Evolutionary conservation across 176 grass and related monocot species (phyloP), one percentile per base, ranked within the genome.

Genomic region (Aegilops longissima): DNA sequence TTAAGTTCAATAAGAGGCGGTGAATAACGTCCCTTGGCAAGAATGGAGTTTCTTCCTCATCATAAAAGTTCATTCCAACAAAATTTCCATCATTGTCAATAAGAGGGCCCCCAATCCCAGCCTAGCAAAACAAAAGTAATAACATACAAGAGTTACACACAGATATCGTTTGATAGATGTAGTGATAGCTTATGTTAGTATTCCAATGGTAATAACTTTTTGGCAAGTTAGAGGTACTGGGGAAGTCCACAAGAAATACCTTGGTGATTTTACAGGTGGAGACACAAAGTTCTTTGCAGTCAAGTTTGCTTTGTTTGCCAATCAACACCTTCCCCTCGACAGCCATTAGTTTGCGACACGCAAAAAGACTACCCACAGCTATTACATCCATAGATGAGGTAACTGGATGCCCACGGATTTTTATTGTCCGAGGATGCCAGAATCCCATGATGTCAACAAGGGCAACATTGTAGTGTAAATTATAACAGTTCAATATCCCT

Each of bases 11-110:
- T 20, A 38, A 70, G 8, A n/a, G 8, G 20, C 20, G 17, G 17
- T 38, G 34, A 21, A 70, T 70, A 21, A 39, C 16, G 5, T 70
- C 25, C 67, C 67, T 70, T 2, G 67, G 67, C 35, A 70, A 9
- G 34, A 38, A 70, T 1, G 67, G 34, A 39, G 34, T 70, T 73
- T 73, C 11, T 45, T 45, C 73, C 39, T 30, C 44, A 5, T 52
- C n/a, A 76, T 76, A 76, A 18, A 76, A 76, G 73, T 76, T 30
- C 17, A 70, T 70, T 34, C 67, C 18, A 38, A 70, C 34, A 70
- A 70, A 70, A 20, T 21, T 17, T 8, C 33, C 67, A 38, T 38
- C 5, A 20, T 4, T 36, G 18, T 70, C 33, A 38, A 70, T 35
- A 21, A 38, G 67, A 70, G 67, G 67, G 3, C 67, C 17, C 17